These are phyloP conservation scores for Tolypocladium sp. DNA, from an alignment of 2,329 filamentous ascomycete species.

Conservation along the genomic window DNA sequence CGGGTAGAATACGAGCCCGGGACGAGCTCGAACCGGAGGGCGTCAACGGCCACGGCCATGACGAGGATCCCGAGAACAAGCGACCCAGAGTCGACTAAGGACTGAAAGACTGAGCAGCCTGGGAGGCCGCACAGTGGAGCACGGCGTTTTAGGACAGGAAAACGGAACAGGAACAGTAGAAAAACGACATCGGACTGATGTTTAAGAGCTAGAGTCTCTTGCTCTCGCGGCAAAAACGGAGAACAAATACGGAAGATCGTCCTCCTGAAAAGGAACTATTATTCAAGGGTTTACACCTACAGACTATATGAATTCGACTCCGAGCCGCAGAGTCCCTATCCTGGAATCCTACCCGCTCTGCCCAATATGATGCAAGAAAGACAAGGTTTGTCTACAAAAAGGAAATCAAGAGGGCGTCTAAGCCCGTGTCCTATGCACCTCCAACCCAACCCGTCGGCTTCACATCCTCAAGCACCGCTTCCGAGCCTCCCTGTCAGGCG, in stretches of 20 bases:
- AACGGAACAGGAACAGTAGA: neutral
- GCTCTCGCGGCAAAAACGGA: neutral
- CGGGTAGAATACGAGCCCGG: conserved; percentile 45
- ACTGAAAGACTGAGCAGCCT: neutral
- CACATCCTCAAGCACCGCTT: conserved; percentile 3
- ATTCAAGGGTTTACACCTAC: neutral
- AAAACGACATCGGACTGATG: neutral
- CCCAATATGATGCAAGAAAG: neutral
- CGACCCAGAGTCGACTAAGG: conserved; percentile 34
- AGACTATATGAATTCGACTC: neutral
- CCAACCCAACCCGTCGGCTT: neutral
- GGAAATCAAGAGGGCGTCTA: neutral
- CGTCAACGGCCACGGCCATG: conserved; percentile 29
- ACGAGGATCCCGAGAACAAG: conserved; percentile 35
- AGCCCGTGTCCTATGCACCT: neutral
- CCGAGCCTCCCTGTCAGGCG: conserved; percentile 24
- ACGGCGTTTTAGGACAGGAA: conserved; percentile 12
- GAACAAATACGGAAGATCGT: neutral
- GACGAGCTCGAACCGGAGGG: conserved; percentile 40
- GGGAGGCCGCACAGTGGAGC: conserved; percentile 1
- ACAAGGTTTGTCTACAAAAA: neutral
- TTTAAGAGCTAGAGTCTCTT: neutral
- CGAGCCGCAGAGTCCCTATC: neutral
- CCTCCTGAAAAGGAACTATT: neutral
- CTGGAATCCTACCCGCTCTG: neutral